phyloP scores from a whole-genome alignment of 148 eudicot species.

The Suaeda aralocaspica region DNA sequence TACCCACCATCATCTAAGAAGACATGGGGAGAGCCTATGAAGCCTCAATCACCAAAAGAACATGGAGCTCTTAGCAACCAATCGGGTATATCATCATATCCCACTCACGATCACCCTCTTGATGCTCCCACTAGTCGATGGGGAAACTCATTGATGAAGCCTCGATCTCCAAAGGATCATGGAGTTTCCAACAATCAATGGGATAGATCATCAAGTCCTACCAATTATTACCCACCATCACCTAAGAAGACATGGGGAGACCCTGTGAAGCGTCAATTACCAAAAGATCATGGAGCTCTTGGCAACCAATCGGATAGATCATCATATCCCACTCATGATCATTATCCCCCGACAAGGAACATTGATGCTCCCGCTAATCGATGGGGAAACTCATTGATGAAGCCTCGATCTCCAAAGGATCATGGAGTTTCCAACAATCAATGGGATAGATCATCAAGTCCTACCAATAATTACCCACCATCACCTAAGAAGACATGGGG shows the following conservation, averaged over 20 bases:
- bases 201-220: slow-evolving; percentile 12
- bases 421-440: neutral
- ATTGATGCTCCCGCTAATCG: neutral
- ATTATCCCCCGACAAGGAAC: too few relatives aligned
- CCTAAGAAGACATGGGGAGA: neutral
- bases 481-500: neutral
- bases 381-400: neutral
- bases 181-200: neutral
- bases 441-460: neutral
- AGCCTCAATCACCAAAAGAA: too few relatives aligned
- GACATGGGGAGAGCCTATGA: too few relatives aligned
- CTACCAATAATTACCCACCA: neutral
- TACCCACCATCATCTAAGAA: neutral
- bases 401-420: neutral
- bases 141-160: slow-evolving; percentile 1
- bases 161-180: slow-evolving; percentile 1
- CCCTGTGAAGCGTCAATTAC: slow-evolving; percentile 15
- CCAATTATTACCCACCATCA: neutral
- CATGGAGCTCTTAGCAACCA: too few relatives aligned
- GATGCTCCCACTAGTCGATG: neutral
- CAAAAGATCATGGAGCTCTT: slow-evolving; percentile 7
- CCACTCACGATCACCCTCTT: too few relatives aligned
- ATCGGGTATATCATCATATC: neutral
- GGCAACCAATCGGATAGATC: slow-evolving; percentile 12
- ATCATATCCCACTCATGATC: slow-evolving; percentile 5